Evolutionary conservation across 140 eudicot species (phyloP).

Genomic region (Bidens hawaiensis): DNA sequence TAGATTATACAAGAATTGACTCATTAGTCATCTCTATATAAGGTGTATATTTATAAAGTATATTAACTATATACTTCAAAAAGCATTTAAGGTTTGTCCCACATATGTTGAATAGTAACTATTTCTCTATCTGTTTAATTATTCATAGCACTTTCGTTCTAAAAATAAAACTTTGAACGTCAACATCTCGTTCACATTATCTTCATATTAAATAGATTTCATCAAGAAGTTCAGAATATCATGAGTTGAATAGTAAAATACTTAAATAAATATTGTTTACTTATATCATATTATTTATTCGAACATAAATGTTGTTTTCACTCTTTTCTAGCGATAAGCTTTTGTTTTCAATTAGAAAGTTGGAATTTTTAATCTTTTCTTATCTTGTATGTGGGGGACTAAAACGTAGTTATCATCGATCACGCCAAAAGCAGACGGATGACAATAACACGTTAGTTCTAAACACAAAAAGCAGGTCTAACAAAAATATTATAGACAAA

Average conservation of each 20-base stretch:
- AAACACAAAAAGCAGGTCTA: background rate
- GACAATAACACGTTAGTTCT: slow-evolving; percentile 14
- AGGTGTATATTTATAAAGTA: background rate
- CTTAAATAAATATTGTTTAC: background rate
- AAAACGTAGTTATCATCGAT: slow-evolving; percentile 8
- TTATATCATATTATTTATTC: background rate
- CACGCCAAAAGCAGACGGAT: background rate
- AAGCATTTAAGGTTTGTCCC: too few species aligned
- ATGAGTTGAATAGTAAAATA: background rate
- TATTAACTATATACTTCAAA: background rate
- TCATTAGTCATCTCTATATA: too few species aligned
- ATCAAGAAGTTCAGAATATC: background rate
- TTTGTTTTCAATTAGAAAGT: background rate
- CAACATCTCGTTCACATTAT: too few species aligned
- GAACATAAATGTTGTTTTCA: background rate
- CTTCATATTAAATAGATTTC: too few species aligned
- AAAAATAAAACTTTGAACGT: too few species aligned
- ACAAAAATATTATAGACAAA: background rate
- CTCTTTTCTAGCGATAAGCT: slow-evolving; percentile 1
- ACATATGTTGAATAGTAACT: too few species aligned
- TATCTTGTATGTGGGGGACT: slow-evolving; percentile 12
- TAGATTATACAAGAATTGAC: too few species aligned
- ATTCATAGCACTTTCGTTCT: too few species aligned
- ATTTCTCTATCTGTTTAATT: too few species aligned
- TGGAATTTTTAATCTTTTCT: background rate